These are phyloP conservation scores for Cyclotella cryptica DNA, from an alignment of 108 stramenopile species.

Conservation along the genomic window DNA sequence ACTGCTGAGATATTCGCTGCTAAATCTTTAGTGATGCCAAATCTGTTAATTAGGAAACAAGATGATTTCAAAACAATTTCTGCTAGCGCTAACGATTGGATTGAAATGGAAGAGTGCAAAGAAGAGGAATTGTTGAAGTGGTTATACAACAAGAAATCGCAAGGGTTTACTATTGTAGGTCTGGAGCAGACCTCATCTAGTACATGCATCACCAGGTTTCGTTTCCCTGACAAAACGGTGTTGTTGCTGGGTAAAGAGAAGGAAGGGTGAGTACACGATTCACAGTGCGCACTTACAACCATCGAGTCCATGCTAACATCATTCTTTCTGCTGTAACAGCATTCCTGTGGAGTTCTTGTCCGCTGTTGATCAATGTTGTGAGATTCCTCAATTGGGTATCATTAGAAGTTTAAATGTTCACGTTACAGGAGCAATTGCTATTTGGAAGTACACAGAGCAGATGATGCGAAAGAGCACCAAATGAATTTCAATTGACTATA, in stretches of 20 bases:
- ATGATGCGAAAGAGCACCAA: conserved; percentile 29
- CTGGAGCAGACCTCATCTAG: conserved; percentile 91
- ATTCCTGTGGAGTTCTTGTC: conserved; percentile 90
- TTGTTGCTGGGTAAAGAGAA: conserved; percentile 95
- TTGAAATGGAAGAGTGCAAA: conserved; percentile 88
- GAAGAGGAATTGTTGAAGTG: conserved; percentile 77
- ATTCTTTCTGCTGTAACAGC: conserved; percentile 15
- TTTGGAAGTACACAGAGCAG: conserved; percentile 95
- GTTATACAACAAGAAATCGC: conserved; percentile 66
- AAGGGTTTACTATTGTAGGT: conserved; percentile 88
- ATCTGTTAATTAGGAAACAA: conserved; percentile 72
- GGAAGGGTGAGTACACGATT: conserved; percentile 53
- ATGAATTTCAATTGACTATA: no score
- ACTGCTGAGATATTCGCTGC: conserved; percentile 92
- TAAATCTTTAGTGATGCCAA: conserved; percentile 77
- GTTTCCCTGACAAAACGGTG: conserved; percentile 76
- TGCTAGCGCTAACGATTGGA: conserved; percentile 90
- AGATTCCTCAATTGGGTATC: conserved; percentile 97
- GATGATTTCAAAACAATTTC: conserved; percentile 88
- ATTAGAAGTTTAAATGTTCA: conserved; percentile 97
- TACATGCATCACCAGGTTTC: conserved; percentile 59
- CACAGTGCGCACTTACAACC: background rate
- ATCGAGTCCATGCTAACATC: background rate
- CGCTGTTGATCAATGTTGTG: conserved; percentile 92
- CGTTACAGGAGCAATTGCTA: conserved; percentile 88